A percentile compares a stretch with the other conserved stretches of the same genome.
Evolutionary conservation across 805 yeast species (phyloP).

Genomic region (Cyberlindnera galapagoensis): DNA sequence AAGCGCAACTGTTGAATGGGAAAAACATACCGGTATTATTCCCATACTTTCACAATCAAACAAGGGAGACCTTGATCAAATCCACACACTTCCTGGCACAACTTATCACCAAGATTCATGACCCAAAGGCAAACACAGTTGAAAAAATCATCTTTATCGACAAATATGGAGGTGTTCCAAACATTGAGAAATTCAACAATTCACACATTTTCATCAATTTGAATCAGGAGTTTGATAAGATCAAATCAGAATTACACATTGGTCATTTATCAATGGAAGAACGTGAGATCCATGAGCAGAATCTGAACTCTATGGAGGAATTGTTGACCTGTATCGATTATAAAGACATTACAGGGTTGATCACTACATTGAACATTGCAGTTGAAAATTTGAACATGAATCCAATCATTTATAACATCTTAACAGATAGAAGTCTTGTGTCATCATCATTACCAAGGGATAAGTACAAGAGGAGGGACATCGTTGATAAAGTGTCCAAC

Average conservation of each 20-base stretch:
- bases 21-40: conserved; percentile 38
- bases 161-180: conserved; percentile 85
- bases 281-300: conserved; percentile 54
- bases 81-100: conserved; percentile 35
- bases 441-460: conserved; percentile 84
- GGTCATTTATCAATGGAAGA: conserved; percentile 42
- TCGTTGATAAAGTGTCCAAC: conserved; percentile 25
- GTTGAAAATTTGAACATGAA: conserved; percentile 46
- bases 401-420: conserved; percentile 82
- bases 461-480: conserved; percentile 23
- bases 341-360: conserved; percentile 64
- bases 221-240: conserved; percentile 70
- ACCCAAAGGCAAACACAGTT: conserved; percentile 33
- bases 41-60: conserved; percentile 63
- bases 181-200: conserved; percentile 69
- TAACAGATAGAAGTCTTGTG: conserved; percentile 86
- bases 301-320: conserved; percentile 59
- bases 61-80: conserved; percentile 32
- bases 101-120: conserved; percentile 23
- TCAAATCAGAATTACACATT: conserved; percentile 54
- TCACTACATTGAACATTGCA: conserved; percentile 79
- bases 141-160: conserved; percentile 83
- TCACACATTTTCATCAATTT: conserved; percentile 86
- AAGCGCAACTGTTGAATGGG: conserved; percentile 6
- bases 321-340: conserved; percentile 40